A percentile compares a stretch with the other conserved stretches of the same genome.
phyloP scores from a whole-genome alignment of 2,329 filamentous ascomycete species.

The Scedosporium boydii region DNA sequence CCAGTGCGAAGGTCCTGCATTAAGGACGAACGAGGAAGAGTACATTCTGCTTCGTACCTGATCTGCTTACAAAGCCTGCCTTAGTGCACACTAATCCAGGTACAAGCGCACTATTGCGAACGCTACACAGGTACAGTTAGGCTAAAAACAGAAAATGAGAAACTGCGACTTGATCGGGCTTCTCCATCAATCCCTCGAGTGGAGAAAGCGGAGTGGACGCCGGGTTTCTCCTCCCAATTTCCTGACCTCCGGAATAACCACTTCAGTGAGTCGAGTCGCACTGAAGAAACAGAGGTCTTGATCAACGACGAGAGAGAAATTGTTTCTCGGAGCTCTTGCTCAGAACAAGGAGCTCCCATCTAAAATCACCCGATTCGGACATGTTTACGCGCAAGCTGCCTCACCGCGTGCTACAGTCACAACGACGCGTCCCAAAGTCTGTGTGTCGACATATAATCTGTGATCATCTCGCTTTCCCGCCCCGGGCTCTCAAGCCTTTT shows the following conservation, averaged over 20 bases:
- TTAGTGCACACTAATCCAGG: background rate
- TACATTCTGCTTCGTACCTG: background rate
- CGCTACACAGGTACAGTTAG: too few relatives aligned
- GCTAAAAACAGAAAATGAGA: background rate
- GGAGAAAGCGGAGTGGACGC: background rate
- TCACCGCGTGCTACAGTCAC: background rate
- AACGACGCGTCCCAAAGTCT: background rate
- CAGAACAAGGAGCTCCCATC: background rate
- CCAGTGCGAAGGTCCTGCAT: background rate
- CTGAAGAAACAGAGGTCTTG: background rate
- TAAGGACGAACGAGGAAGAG: too few relatives aligned
- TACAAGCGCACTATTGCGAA: background rate
- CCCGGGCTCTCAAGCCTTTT: background rate
- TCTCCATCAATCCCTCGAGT: background rate
- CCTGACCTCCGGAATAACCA: background rate
- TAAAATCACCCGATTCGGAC: background rate
- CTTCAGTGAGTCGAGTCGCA: background rate
- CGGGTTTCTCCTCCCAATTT: background rate
- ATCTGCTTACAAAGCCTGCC: background rate
- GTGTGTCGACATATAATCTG: background rate
- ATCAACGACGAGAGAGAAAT: background rate
- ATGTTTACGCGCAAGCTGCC: background rate
- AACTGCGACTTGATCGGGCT: background rate
- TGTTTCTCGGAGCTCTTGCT: background rate
- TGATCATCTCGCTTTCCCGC: background rate